Base-by-base conservation (phyloP, 176 grass and related monocot species). In the Elaeis guineensis region DNA sequence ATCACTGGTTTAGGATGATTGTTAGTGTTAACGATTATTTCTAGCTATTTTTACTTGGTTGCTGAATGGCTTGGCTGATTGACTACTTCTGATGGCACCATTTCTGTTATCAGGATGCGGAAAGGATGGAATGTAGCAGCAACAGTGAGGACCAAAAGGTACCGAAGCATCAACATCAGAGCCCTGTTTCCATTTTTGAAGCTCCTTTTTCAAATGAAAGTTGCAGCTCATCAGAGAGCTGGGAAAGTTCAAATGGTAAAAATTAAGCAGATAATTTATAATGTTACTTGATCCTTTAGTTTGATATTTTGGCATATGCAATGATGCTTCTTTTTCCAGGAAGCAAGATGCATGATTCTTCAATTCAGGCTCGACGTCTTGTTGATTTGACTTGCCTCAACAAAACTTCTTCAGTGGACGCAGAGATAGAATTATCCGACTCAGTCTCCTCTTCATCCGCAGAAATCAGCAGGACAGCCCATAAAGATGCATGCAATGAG, bases 101-200 rank as follows among this genome's bases (percentile, higher is more conserved):
- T 66, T 54, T 57, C 6, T 18, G 39, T 48, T 64, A 39, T 77
- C 44, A 90, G 86, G 80, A 75, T 59, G 44, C 76, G 58, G 75
- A 87, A 69, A 25, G 66, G 19, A 78, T 69, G 67, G 83, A 90
- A 28, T 75, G 57, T 49, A 85, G 72, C 51, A 82, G 63, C 22
- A 68, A 21, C 51, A 87, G 57, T 19, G 59, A 87, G 64, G 50
- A 23, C 39, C 53, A 29, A 35, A 71, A 79, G 72, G 71, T 73
- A 25, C 57, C 57, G 29, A 78, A 75, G 24, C 52, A 71, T 60
- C 66, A 85, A 53, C 78, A 90, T 44, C 35, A 59, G 52, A 90
- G 86, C 66, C 86, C 77, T 0, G 64, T 87, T 24, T 90, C 86
- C 51, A 67, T 90, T 29, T 77, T 95, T 55, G 83, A 83, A 64